Percentiles rank a stretch among this genome's conserved stretches.
Conservation (phyloP, 176 grass and related monocot species). For the Coix lacrymajobi region DNA sequence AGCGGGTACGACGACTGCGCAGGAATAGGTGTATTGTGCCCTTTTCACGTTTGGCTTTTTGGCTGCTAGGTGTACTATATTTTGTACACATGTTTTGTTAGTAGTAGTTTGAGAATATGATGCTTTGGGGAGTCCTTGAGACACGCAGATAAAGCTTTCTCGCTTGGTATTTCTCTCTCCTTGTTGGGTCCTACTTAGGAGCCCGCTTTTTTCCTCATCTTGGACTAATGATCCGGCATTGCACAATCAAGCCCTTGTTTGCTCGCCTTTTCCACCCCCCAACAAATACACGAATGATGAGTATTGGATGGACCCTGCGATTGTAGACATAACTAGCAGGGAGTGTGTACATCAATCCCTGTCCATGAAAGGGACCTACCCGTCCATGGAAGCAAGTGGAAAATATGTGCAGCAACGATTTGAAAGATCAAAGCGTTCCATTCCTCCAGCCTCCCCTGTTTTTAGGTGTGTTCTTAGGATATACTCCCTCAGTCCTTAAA, state of each 20-base stretch:
- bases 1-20: slow-evolving; percentile 8
- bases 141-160: slow-evolving; percentile 12
- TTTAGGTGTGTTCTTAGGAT: not conserved
- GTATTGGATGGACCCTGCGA: not conserved
- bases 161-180: not conserved
- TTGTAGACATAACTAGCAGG: not conserved
- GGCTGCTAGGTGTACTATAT: slow-evolving; percentile 35
- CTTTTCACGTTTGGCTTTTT: slow-evolving; percentile 19
- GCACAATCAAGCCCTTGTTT: not conserved
- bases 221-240: slow-evolving; percentile 18
- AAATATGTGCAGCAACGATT: not conserved
- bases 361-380: not conserved
- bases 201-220: slow-evolving; percentile 1
- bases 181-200: slow-evolving; percentile 22
- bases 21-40: slow-evolving; percentile 29
- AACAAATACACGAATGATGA: not conserved
- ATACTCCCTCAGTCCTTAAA: too few relatives aligned
- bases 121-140: slow-evolving; percentile 5
- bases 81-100: slow-evolving; percentile 27
- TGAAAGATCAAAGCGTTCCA: not conserved
- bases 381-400: not conserved
- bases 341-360: slow-evolving; percentile 5
- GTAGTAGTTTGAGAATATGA: slow-evolving; percentile 29
- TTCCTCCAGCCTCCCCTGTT: not conserved
- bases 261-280: not conserved